phyloP scores from a whole-genome alignment of 2,329 filamentous ascomycete species.

The Trichoderma atroviride region DNA sequence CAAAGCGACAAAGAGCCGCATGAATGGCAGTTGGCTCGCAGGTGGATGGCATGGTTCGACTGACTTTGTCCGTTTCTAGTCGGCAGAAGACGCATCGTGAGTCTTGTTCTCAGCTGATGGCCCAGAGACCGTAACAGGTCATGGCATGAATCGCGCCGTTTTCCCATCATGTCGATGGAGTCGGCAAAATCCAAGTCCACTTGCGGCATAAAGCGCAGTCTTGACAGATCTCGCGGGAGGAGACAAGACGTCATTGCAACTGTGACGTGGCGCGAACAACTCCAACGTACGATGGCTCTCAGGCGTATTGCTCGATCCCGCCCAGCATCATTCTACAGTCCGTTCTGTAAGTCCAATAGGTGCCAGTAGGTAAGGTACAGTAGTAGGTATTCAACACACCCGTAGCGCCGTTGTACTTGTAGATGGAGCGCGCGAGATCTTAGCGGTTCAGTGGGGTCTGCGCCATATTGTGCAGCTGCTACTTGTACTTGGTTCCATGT shows the following conservation, averaged over 20 bases:
- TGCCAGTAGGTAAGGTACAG: too few species aligned
- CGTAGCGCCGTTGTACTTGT: background rate
- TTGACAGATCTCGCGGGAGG: background rate
- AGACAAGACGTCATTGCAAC: constrained; percentile 16
- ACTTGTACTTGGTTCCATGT: background rate
- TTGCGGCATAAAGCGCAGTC: constrained; percentile 12
- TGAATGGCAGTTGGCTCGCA: background rate
- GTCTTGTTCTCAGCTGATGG: constrained; percentile 12
- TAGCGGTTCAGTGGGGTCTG: constrained; percentile 14
- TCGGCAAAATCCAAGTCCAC: background rate
- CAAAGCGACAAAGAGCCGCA: background rate
- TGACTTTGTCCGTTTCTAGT: background rate
- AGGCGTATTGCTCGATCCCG: background rate
- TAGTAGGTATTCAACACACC: background rate
- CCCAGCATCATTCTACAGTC: background rate
- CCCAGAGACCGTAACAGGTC: background rate
- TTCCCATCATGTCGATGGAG: background rate
- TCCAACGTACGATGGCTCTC: constrained; percentile 15
- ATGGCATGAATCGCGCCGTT: background rate
- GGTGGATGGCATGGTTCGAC: background rate
- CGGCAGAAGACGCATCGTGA: background rate
- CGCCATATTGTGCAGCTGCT: constrained; percentile 17
- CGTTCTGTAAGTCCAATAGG: background rate
- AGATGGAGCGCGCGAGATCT: background rate
- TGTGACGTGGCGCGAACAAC: background rate